These are phyloP conservation scores for Rhododendron ferrugineum DNA, from an alignment of 148 eudicot genomes.

Conservation along the genomic window DNA sequence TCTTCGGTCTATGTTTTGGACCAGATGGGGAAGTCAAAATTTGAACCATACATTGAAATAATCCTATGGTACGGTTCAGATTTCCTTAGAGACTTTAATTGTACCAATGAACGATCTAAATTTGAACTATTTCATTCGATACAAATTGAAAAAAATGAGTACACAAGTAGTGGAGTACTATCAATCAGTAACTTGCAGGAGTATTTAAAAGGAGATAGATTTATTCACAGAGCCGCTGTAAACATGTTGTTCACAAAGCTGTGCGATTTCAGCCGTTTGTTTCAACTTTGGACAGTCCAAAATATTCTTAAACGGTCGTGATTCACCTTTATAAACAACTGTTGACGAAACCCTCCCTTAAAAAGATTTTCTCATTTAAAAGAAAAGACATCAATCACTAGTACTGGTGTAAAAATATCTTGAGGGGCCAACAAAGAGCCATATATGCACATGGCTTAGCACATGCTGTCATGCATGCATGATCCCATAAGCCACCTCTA, in stretches of 20 bases:
- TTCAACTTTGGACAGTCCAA: too few relatives aligned
- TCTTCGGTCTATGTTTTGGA: neutral
- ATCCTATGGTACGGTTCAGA: too few relatives aligned
- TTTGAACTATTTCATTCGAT: too few relatives aligned
- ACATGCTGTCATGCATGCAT: neutral
- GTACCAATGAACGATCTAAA: neutral
- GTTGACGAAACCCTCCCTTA: too few relatives aligned
- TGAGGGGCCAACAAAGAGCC: neutral
- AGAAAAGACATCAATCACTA: neutral
- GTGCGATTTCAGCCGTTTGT: too few relatives aligned
- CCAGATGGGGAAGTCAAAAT: neutral
- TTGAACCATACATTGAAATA: neutral
- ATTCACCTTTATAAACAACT: too few relatives aligned
- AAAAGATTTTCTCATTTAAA: neutral
- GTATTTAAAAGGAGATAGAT: neutral
- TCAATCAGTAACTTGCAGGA: neutral
- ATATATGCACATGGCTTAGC: neutral
- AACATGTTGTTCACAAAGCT: too few relatives aligned
- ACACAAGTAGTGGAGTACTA: neutral
- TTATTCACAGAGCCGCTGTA: too few relatives aligned
- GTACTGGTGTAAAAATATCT: neutral
- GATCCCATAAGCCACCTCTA: neutral
- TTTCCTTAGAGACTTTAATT: neutral
- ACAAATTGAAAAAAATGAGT: neutral
- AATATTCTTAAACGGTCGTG: fast-evolving